Evolutionary conservation across 352 stramenopile species (phyloP), one percentile per base, ranked within the genome.

Genomic region (Peronosclerospora sorghi): DNA sequence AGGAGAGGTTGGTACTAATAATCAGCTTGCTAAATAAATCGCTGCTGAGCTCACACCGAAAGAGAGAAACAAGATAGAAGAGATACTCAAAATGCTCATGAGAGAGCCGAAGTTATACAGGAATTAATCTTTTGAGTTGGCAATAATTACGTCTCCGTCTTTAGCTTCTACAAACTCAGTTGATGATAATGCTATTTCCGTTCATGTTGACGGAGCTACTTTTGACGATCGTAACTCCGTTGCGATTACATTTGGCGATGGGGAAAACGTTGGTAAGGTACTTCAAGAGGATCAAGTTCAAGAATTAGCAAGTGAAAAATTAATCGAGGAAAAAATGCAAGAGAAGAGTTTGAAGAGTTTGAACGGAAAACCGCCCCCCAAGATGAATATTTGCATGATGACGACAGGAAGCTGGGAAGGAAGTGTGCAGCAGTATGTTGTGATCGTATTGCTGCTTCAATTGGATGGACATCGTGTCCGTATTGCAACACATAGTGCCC

Each of bases 381-480:
- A 57, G 41, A 80, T 88, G 68, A 86, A 79, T 30, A 76, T 88
- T 46, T 79, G 68, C 35, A 66, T 87, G 54, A 58, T 85, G 41
- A 68, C 55, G n/a, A 74, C 62, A 6, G 83, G 83, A 0, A 81
- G 48, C 9, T 85, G 75, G 65, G 63, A 61, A 21, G 78, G 89
- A 45, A 77, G 51, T 26, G 60, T 94, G 0, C 58, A 86, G 30
- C 74, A 83, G 20, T 89, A 73, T 41, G 65, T 89, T 17, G 72
- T 62, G 1, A 76, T 96, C 18, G 84, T 78, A 23, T 43, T 79
- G 8, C 48, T 66, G 4, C 65, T 97, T 8, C 58, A 81, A 51
- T 51, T 56, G 0, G 57, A 94, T 27, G 89, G 89, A 1, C 91
- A 97, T 57, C 71, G 78, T 20, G 87, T 97, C 0, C 73, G 91